Evolutionary conservation across 2,329 filamentous ascomycete genomes (phyloP).

Genomic region (Fusarium tjaetaba): DNA sequence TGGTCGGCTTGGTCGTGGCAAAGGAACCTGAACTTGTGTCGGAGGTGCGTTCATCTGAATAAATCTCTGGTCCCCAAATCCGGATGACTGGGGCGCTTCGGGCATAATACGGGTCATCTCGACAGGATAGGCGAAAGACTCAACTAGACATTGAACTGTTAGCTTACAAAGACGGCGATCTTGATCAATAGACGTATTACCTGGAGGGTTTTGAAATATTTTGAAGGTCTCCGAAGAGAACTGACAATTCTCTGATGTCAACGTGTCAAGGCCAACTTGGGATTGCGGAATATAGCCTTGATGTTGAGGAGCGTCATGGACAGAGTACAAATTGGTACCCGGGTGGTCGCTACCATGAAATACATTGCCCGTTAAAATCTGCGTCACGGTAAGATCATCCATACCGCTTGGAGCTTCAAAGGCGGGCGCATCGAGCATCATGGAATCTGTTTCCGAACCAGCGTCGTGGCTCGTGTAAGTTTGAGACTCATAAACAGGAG

Average conservation of each 20-base stretch:
- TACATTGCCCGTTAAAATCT: not conserved
- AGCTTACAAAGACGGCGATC: not conserved
- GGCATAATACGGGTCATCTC: not conserved
- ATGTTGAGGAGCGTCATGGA: not conserved
- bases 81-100: not conserved
- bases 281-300: not conserved
- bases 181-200: not conserved
- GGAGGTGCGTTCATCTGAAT: not conserved
- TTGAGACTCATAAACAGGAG: not conserved
- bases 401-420: not conserved
- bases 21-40: not conserved
- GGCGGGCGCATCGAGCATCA: not conserved
- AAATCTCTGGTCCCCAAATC: not conserved
- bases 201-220: fast-evolving
- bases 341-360: not conserved
- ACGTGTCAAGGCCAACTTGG: not conserved
- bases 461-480: not conserved
- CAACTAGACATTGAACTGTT: not conserved
- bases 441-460: not conserved
- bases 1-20: not conserved
- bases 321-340: fast-evolving
- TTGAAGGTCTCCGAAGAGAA: not conserved
- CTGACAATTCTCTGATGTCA: not conserved
- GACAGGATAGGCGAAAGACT: fast-evolving
- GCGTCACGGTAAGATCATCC: not conserved